A percentile compares a stretch with the other conserved stretches of the same genome.
phyloP scores from a whole-genome alignment of 139 green algal genomes.

The Astrephomene gubernaculifera region DNA sequence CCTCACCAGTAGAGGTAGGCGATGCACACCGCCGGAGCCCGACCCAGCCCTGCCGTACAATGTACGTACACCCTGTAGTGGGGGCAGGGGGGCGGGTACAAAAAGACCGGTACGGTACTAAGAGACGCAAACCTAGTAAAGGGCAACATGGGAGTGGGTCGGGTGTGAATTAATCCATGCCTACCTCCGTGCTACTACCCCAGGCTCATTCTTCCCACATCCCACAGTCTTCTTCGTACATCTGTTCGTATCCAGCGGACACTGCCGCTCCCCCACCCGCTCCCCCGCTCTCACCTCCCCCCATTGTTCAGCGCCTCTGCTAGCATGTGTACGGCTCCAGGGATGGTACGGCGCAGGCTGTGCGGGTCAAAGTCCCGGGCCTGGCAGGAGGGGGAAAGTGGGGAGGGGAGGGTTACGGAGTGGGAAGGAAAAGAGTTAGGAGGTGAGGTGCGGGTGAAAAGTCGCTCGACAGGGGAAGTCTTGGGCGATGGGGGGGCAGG shows the following conservation, averaged over 20 bases:
- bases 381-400: slow-evolving; percentile 14
- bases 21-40: slow-evolving; percentile 81
- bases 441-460: no score
- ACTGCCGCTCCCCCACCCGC: not conserved
- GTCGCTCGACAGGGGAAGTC: no score
- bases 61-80: slow-evolving; percentile 81
- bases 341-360: slow-evolving; percentile 76
- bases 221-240: no score
- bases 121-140: no score
- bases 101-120: not conserved
- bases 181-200: no score
- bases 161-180: no score
- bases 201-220: no score
- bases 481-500: no score
- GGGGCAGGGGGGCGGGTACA: not conserved
- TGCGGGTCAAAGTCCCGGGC: slow-evolving; percentile 82
- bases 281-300: not conserved
- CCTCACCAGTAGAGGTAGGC: slow-evolving; percentile 65
- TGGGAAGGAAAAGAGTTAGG: no score
- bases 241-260: no score
- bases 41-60: slow-evolving; percentile 82
- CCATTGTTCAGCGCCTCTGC: slow-evolving; percentile 34
- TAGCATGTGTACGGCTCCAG: slow-evolving; percentile 60
- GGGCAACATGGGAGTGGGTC: no score
- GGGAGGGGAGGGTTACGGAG: not conserved